Conservation (phyloP, 2,329 filamentous ascomycete genomes). For the Pseudogymnoascus sp. region DNA sequence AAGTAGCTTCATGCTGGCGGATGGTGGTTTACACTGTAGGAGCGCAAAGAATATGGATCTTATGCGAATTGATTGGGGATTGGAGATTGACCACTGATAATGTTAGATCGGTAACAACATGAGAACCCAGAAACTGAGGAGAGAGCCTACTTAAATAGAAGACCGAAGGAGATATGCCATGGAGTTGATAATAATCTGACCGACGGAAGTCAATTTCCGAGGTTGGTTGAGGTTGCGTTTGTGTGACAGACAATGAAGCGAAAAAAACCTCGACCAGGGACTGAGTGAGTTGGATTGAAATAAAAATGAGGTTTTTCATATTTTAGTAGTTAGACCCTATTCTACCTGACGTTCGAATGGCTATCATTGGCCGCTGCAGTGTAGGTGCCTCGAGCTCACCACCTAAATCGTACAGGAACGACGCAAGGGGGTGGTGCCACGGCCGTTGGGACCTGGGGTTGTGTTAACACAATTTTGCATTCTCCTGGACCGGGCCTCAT, state of each 20-base stretch:
- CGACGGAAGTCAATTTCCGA: neutral
- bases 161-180: neutral
- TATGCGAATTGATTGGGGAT: neutral
- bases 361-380: neutral
- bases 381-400: neutral
- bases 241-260: neutral
- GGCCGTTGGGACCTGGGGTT: neutral
- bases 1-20: neutral
- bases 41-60: neutral
- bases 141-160: neutral
- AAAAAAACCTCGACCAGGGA: neutral
- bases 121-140: neutral
- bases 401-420: neutral
- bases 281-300: neutral
- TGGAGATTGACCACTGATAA: neutral
- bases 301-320: neutral
- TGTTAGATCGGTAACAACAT: neutral
- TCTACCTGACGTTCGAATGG: neutral
- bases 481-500: neutral
- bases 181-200: neutral
- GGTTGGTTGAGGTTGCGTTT: neutral
- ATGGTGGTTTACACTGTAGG: neutral
- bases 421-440: neutral
- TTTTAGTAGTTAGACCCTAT: neutral
- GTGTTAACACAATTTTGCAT: neutral